A percentile compares a stretch with the other conserved stretches of the same genome.
Evolutionary conservation across 306 rosid genomes (phyloP).

Genomic region (Lathyrus aphaca): DNA sequence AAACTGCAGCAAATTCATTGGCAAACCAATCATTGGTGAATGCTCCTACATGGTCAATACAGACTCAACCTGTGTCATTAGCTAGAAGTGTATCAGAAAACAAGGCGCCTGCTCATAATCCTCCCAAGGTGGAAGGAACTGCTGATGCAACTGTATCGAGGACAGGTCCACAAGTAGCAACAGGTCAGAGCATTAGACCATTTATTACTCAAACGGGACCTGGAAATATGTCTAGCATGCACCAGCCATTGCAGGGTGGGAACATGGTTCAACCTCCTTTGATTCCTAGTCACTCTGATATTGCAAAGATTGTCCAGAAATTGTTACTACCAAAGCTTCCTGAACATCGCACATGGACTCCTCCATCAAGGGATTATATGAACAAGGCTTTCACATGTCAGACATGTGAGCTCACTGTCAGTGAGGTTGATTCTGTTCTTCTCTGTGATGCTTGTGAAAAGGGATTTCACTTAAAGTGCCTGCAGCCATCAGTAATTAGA

Average conservation of each 20-base stretch:
- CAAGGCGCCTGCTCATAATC: slow-evolving; percentile 58
- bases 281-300: slow-evolving; percentile 70
- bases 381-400: slow-evolving; percentile 88
- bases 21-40: slow-evolving; percentile 53
- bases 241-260: slow-evolving; percentile 59
- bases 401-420: slow-evolving; percentile 70
- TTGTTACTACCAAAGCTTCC: slow-evolving; percentile 82
- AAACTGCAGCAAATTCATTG: slow-evolving; percentile 50
- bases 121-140: slow-evolving; percentile 64
- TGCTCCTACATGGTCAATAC: slow-evolving; percentile 81
- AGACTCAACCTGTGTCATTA: slow-evolving; percentile 59
- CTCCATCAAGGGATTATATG: slow-evolving; percentile 99
- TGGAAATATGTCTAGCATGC: slow-evolving; percentile 62
- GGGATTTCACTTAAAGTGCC: slow-evolving; percentile 87
- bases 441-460: slow-evolving; percentile 97
- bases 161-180: slow-evolving; percentile 51
- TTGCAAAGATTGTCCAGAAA: slow-evolving; percentile 81
- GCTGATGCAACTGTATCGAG: slow-evolving; percentile 44
- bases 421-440: slow-evolving; percentile 86
- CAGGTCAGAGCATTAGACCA: slow-evolving; percentile 70
- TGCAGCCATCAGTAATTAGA: slow-evolving; percentile 69
- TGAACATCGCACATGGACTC: slow-evolving; percentile 89
- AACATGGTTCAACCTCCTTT: slow-evolving; percentile 68
- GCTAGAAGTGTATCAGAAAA: slow-evolving; percentile 69
- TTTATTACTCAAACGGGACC: slow-evolving; percentile 61